These are phyloP conservation scores for Mitosporidium daphniae DNA, from an alignment of 371 early-diverging fungal genomes.

Conservation along the genomic window DNA sequence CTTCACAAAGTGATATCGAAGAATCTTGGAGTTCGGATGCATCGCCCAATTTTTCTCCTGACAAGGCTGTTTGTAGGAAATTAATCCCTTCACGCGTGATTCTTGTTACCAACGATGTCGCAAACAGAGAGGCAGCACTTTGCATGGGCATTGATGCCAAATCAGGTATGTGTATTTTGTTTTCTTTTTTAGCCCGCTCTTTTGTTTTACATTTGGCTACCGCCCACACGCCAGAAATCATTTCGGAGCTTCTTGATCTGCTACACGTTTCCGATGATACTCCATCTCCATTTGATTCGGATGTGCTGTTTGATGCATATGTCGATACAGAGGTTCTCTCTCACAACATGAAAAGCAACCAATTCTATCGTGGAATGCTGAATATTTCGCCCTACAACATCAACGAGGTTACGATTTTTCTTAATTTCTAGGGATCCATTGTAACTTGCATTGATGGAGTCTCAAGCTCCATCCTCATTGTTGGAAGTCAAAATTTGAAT, in stretches of 20 bases:
- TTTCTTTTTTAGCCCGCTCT: neutral
- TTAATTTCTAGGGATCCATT: slow-evolving; percentile 28
- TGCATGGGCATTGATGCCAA: too few relatives aligned
- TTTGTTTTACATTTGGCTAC: slow-evolving; percentile 1
- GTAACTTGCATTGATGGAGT: too few relatives aligned
- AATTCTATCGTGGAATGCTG: slow-evolving; percentile 31
- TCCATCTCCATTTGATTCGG: neutral
- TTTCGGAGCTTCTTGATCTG: slow-evolving; percentile 7
- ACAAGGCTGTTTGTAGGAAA: slow-evolving; percentile 22
- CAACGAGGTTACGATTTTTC: slow-evolving; percentile 22
- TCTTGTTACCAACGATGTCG: neutral
- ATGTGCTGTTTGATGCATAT: slow-evolving; percentile 3
- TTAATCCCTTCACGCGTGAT: slow-evolving; percentile 19
- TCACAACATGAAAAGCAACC: neutral
- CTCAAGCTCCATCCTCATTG: slow-evolving; percentile 14
- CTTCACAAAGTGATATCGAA: too few relatives aligned
- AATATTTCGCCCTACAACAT: slow-evolving; percentile 41
- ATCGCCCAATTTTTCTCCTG: slow-evolving; percentile 22
- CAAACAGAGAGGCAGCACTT: too few relatives aligned
- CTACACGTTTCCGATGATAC: neutral
- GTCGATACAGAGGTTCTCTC: neutral
- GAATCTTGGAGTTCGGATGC: slow-evolving; percentile 3
- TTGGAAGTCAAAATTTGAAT: slow-evolving; percentile 44
- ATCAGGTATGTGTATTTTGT: too few relatives aligned
- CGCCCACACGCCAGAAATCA: slow-evolving; percentile 4